Evolutionary conservation across 441 rosid species (phyloP).

Genomic region (Jatropha podagrica): DNA sequence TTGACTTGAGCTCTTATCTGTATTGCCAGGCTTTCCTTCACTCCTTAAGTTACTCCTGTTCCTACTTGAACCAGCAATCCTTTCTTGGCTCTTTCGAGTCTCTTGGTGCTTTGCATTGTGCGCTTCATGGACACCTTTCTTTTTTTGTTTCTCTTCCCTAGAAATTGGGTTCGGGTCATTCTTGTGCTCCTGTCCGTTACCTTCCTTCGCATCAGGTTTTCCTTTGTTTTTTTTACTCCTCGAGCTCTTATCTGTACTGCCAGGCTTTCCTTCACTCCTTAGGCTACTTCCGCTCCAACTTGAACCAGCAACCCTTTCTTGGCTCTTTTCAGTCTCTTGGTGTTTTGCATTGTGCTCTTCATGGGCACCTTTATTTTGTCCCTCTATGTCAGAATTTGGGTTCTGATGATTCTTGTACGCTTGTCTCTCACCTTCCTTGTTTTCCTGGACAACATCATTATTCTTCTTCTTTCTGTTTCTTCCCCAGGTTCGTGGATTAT

Average conservation of each 20-base stretch:
- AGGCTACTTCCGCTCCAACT: conserved; percentile 23
- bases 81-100: conserved; percentile 24
- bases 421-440: conserved; percentile 21
- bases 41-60: conserved; percentile 28
- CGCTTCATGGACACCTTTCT: conserved; percentile 19
- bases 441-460: conserved; percentile 12
- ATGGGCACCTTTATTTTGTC: conserved; percentile 17
- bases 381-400: conserved; percentile 29
- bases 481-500: conserved; percentile 18
- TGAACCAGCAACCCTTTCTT: conserved; percentile 22
- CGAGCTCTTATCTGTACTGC: conserved; percentile 14
- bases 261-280: conserved; percentile 29
- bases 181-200: too few relatives aligned
- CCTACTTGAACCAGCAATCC: conserved; percentile 20
- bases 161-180: conserved; percentile 24
- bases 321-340: conserved; percentile 22
- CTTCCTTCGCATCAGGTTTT: conserved; percentile 22
- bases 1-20: conserved; percentile 13
- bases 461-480: conserved; percentile 29
- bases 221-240: conserved; percentile 25
- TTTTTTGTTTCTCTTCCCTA: conserved; percentile 27
- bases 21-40: conserved; percentile 23
- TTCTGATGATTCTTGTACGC: conserved; percentile 26
- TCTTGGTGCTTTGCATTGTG: conserved; percentile 18
- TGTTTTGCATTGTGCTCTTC: conserved; percentile 3